Percentiles rank a stretch among this genome's conserved stretches.
phyloP scores from a whole-genome alignment of 176 grass and related monocot genomes.

The Musa schizocarpa region DNA sequence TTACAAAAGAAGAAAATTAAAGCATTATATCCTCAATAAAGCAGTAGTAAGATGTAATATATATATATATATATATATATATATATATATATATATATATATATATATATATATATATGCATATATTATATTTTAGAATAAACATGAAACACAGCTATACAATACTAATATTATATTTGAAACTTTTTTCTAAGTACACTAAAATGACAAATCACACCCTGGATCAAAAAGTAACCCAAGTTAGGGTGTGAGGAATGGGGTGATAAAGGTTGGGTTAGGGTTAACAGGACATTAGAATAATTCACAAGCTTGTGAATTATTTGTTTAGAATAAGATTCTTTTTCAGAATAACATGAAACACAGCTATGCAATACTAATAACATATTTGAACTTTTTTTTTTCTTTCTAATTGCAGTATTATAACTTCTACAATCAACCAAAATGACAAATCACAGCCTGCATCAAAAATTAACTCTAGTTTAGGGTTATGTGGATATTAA shows the following conservation, averaged over 20 bases:
- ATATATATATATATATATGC: too few species aligned
- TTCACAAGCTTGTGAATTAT: not conserved
- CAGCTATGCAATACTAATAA: too few species aligned
- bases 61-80: too few species aligned
- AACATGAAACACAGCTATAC: not conserved
- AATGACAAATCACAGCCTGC: not conserved
- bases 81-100: too few species aligned
- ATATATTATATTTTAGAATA: not conserved
- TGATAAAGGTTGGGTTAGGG: slow-evolving; percentile 5
- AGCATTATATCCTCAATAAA: too few species aligned
- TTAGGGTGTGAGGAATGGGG: not conserved
- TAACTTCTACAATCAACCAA: not conserved
- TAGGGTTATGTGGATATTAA: not conserved
- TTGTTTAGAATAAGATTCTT: too few species aligned
- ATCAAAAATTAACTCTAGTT: not conserved
- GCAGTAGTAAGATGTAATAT: too few species aligned
- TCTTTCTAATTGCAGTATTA: not conserved
- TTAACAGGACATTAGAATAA: not conserved
- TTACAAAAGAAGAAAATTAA: not conserved
- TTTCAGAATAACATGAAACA: too few species aligned
- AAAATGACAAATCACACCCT: slow-evolving; percentile 6
- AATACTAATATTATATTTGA: not conserved
- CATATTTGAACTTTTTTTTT: too few species aligned
- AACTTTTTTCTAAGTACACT: not conserved
- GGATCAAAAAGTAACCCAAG: not conserved